These are phyloP conservation scores for Solanum habrochaites DNA, from an alignment of 257 asterid species.

Conservation along the genomic window DNA sequence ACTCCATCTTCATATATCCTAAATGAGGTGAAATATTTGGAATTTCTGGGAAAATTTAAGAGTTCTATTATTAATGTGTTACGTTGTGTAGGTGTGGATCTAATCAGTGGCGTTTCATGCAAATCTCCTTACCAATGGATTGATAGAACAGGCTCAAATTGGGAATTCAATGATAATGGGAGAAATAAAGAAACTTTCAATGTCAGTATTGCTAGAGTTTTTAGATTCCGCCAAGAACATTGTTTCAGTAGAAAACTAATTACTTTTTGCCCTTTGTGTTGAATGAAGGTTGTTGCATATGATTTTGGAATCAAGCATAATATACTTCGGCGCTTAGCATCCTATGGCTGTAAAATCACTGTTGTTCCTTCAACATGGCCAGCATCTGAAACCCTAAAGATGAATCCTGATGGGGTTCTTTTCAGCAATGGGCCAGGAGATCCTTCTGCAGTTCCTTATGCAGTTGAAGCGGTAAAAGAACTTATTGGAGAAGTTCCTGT, in stretches of 20 bases:
- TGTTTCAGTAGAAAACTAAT: background rate
- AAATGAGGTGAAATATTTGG: background rate
- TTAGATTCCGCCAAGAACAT: background rate
- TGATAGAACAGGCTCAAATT: slow-evolving; percentile 46
- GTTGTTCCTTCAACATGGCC: slow-evolving; percentile 96
- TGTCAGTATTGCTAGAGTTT: slow-evolving; percentile 26
- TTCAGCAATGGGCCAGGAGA: slow-evolving; percentile 99
- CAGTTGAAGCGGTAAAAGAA: slow-evolving; percentile 76
- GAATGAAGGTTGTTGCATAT: slow-evolving; percentile 78
- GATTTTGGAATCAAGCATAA: slow-evolving; percentile 93
- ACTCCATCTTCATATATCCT: background rate
- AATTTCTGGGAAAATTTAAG: background rate
- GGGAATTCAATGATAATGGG: slow-evolving; percentile 63
- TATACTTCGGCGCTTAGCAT: slow-evolving; percentile 80
- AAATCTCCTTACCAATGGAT: slow-evolving; percentile 80
- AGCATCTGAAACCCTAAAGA: slow-evolving; percentile 69
- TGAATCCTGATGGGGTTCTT: slow-evolving; percentile 91
- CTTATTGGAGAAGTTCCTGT: slow-evolving; percentile 74
- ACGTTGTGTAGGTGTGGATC: slow-evolving; percentile 68
- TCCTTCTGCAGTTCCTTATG: slow-evolving; percentile 98
- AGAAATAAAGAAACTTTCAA: slow-evolving; percentile 36
- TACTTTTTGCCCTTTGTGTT: background rate
- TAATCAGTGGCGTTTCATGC: slow-evolving; percentile 83
- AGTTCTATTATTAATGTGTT: background rate
- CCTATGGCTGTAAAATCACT: slow-evolving; percentile 88